Conservation (phyloP, 805 yeast genomes). For the Spathaspora arborariae region DNA sequence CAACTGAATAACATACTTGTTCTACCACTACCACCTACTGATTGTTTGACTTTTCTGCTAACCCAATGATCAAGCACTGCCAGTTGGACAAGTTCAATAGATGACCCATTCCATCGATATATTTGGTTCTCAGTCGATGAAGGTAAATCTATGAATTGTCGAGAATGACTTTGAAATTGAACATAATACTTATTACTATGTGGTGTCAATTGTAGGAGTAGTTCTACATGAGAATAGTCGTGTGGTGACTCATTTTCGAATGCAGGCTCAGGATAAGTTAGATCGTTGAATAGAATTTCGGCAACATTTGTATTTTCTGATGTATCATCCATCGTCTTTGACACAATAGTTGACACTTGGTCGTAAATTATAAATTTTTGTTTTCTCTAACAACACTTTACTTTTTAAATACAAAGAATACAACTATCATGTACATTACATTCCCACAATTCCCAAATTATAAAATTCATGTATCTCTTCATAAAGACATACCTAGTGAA, state of each 20-base stretch:
- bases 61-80: constrained; percentile 22
- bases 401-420: not conserved
- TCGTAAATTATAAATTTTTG: not conserved
- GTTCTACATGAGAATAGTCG: constrained; percentile 26
- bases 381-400: not conserved
- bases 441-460: constrained; percentile 48
- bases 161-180: constrained; percentile 30
- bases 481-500: constrained; percentile 40
- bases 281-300: not conserved
- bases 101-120: constrained; percentile 30
- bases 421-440: not conserved
- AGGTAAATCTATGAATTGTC: constrained; percentile 27
- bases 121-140: constrained; percentile 10
- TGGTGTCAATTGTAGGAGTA: constrained; percentile 25
- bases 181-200: constrained; percentile 28
- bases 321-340: not conserved
- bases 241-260: not conserved
- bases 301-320: not conserved
- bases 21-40: not conserved
- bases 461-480: constrained; percentile 40
- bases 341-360: not conserved
- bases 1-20: constrained; percentile 39
- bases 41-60: constrained; percentile 1
- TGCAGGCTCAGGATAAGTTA: not conserved
- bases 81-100: constrained; percentile 18